Evolutionary conservation across 495 filamentous ascomycete species (phyloP).

Genomic region (Astrothelium macrocarpum): DNA sequence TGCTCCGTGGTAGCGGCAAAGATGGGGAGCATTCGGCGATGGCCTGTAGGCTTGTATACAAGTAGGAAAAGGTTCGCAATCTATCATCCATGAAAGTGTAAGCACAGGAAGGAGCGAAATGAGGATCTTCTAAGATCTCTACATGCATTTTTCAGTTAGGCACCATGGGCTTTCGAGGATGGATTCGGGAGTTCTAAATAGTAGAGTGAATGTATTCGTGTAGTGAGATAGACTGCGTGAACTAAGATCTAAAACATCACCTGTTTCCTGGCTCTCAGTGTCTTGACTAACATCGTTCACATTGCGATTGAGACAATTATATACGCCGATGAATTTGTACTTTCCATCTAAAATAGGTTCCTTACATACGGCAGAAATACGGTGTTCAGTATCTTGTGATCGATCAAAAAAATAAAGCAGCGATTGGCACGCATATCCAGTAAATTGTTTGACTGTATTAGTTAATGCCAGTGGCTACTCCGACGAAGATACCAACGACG

Average conservation of each 20-base stretch:
- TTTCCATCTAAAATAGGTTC: conserved; percentile 20
- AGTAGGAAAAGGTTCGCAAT: conserved; percentile 51
- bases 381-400: neutral
- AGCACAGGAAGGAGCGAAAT: conserved; percentile 9
- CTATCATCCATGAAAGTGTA: conserved; percentile 26
- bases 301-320: conserved; percentile 45
- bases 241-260: conserved; percentile 53
- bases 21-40: conserved; percentile 49
- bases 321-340: conserved; percentile 46
- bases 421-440: neutral
- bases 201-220: no score
- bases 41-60: conserved; percentile 25
- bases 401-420: neutral
- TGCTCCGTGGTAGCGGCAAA: conserved; percentile 47
- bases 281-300: conserved; percentile 40
- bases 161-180: no score
- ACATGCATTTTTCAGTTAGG: neutral
- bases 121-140: conserved; percentile 24
- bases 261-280: conserved; percentile 46
- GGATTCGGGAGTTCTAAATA: no score
- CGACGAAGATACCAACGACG: neutral
- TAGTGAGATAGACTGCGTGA: conserved; percentile 26
- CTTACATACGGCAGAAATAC: neutral
- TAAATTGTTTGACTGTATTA: neutral
- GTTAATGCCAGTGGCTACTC: neutral